Evolutionary conservation across 1,139 yeast species (phyloP), one percentile per base, ranked within the genome.

Genomic region (Yamadazyma spencermartinsiae): DNA sequence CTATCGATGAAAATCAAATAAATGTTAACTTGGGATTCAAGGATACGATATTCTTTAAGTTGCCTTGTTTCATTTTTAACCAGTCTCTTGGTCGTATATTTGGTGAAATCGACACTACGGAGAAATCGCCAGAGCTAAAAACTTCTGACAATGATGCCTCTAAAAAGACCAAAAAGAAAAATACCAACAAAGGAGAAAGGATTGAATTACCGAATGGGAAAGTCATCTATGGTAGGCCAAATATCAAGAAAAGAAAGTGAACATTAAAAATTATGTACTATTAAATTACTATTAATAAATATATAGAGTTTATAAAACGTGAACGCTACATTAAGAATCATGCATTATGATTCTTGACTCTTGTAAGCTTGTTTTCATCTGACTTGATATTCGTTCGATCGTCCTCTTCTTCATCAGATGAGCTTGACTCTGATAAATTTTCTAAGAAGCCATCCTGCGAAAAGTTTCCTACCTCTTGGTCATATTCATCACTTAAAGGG

Each of bases 171-270:
- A 60, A 44, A 40, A 63, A 57, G 48, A 70, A 64, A 51, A 63
- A 64, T 40, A 51, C 52, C 17, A 66, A 58, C 19, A 63, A 58
- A 39, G 80, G 79, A 9, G 68, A 69, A 37, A 76, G 71, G 49
- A 56, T 68, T 21, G 78, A 70, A 36, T 59, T 79, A 42, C 82
- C 84, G 12, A 80, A 79, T 52, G 86, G 86, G 0, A 79, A 79
- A 51, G 79, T 77, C 2, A 68, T 77, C 2, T 76, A 76, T 45
- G 68, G 76, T 9, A 68, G 80, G 51, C 16, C 31, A 10, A 28
- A 28, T 10, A 12, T 12, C 19, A 28, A 28, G 13, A 53, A 51
- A 43, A 52, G 52, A 40, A 49, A 48, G 37, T 49, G 39, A 40
- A 11, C 4, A 9, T 13, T 8, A 20, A 31, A 7, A 19, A 18